Conservation (phyloP, 495 filamentous ascomycete genomes). For the Tetracladium marchalianum region DNA sequence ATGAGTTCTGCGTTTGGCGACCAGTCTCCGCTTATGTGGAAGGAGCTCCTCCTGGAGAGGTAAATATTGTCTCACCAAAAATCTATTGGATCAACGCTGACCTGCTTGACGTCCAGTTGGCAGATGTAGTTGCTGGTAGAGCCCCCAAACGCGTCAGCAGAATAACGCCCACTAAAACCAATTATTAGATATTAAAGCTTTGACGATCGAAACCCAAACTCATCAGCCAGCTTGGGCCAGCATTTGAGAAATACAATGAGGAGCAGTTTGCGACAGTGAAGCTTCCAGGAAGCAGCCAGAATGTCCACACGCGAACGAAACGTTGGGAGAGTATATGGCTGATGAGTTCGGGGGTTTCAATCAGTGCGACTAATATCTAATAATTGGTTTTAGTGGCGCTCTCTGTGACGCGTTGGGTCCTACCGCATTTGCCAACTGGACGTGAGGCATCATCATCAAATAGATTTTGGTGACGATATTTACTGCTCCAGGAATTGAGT, state of each 20-base stretch:
- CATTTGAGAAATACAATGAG: slow-evolving; percentile 93
- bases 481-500: too few relatives aligned
- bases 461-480: too few relatives aligned
- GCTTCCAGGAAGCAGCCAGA: slow-evolving; percentile 74
- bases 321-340: neutral
- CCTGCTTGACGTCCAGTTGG: slow-evolving; percentile 45
- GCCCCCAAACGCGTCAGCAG: neutral
- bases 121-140: slow-evolving; percentile 82
- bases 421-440: too few relatives aligned
- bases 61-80: slow-evolving; percentile 30
- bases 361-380: too few relatives aligned
- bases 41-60: slow-evolving; percentile 94
- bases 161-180: slow-evolving; percentile 3
- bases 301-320: slow-evolving; percentile 33
- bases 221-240: slow-evolving; percentile 60
- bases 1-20: slow-evolving; percentile 36
- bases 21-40: slow-evolving; percentile 83
- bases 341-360: too few relatives aligned
- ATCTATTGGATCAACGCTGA: slow-evolving; percentile 14
- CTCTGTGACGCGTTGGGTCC: too few relatives aligned
- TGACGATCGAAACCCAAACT: slow-evolving; percentile 64
- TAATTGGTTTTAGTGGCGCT: too few relatives aligned
- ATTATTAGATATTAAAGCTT: slow-evolving; percentile 69
- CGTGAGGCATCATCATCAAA: too few relatives aligned
- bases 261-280: slow-evolving; percentile 83